Percentiles rank a stretch among this genome's conserved stretches.
These are phyloP conservation scores for Solanum hybrid DNA, from an alignment of 305 asterid species.

Conservation along the genomic window DNA sequence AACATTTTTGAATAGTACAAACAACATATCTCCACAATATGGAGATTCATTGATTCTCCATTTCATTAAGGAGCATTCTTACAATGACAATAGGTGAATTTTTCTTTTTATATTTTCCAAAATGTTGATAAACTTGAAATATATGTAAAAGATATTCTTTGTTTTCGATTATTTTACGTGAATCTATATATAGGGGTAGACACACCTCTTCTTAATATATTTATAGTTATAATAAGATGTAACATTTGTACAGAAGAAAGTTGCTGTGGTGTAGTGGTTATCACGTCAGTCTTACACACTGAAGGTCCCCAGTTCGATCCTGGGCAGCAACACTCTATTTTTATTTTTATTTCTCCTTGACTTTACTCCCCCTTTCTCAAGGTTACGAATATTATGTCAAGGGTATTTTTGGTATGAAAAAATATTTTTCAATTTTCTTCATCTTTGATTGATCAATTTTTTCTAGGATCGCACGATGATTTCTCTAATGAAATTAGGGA, in stretches of 20 bases:
- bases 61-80: background rate
- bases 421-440: background rate
- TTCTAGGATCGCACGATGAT: background rate
- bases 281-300: slow-evolving; percentile 5
- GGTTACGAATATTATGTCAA: background rate
- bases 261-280: slow-evolving; percentile 6
- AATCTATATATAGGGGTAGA: background rate
- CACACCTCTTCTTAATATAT: background rate
- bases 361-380: background rate
- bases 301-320: slow-evolving; percentile 2
- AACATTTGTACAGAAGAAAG: background rate
- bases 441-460: background rate
- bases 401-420: background rate
- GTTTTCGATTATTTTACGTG: too few species aligned
- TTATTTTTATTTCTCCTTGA: background rate
- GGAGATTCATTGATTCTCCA: background rate
- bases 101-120: background rate
- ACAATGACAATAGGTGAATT: background rate
- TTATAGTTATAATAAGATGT: too few species aligned
- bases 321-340: background rate
- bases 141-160: background rate
- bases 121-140: background rate
- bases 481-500: background rate
- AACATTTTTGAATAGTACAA: background rate
- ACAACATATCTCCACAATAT: background rate